Base-by-base conservation (phyloP, 441 rosid genomes). In the Isatis lusitanica region DNA sequence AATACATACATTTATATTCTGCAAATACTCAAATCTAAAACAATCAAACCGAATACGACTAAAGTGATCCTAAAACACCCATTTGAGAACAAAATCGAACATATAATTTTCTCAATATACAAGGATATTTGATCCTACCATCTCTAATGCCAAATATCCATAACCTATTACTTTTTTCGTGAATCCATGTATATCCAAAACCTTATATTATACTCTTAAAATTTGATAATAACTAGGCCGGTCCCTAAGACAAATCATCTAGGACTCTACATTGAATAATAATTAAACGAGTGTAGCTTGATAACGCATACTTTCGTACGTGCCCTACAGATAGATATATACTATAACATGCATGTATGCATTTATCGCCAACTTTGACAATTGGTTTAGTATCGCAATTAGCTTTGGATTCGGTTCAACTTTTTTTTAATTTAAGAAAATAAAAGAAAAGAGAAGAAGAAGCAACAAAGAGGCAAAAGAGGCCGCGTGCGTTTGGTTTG, bases 401-500 rank as follows among this genome's bases (percentile, higher is more conserved):
- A 57, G 66, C 67, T 66, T 66, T 74, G 67, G 72, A 74, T 74
- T 66, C 78, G 66, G 40, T 66, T 67, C 33, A 47, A 51, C 33
- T 21, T 21, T 47, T 66, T 38, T 47, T 66, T 38, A 28, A 21
- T 42, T 44, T 55, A 9, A 16, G 28, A 40, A 56, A 18, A 26
- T 10, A 30, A 28, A 6, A n/a, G 3, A 1, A 66, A 7, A 26
- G 40, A 11, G 11, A 63, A 35, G 4, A 24, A 15, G 38, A 38
- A 55, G 13, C 11, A 38, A 21, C 24, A 21, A 21, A 36, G 33
- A 57, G 28, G 62, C 36, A 58, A 58, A 38, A 17, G 33, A 56
- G 44, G 61, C 35, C 60, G 78, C 78, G 68, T 67, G 78, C 73
- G 53, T 67, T 74, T 74, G 68, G 78, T 74, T 21, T 74, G 73